phyloP scores from a whole-genome alignment of 768 basidiomycete species.

The Tephrocybe sp. region DNA sequence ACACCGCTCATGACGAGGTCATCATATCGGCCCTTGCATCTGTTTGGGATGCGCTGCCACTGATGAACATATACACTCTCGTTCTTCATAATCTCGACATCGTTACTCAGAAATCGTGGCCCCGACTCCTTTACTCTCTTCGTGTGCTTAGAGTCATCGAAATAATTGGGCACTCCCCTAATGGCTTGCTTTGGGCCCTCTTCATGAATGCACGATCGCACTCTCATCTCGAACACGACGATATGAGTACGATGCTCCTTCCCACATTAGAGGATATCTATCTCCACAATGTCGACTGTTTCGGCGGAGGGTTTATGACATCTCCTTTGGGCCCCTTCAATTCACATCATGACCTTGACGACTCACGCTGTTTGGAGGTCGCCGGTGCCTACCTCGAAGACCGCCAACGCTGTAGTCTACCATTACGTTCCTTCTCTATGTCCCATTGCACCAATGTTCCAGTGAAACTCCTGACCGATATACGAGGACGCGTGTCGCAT shows the following conservation, averaged over 20 bases:
- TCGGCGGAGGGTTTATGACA: slow-evolving; percentile 41
- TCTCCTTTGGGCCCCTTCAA: slow-evolving; percentile 28
- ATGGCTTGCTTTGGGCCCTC: slow-evolving; percentile 39
- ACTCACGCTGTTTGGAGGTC: slow-evolving; percentile 42
- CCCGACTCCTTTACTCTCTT: slow-evolving; percentile 27
- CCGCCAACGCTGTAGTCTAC: slow-evolving; percentile 26
- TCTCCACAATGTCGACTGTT: slow-evolving; percentile 37
- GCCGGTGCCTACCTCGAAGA: slow-evolving; percentile 30
- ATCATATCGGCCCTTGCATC: slow-evolving; percentile 29
- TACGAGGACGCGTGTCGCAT: slow-evolving; percentile 29
- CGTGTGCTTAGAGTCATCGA: slow-evolving; percentile 35
- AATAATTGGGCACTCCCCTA: slow-evolving; percentile 36
- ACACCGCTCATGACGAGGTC: slow-evolving; percentile 27
- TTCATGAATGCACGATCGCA: slow-evolving; percentile 34
- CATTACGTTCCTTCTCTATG: slow-evolving; percentile 35
- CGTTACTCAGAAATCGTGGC: slow-evolving; percentile 41
- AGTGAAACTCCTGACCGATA: slow-evolving; percentile 22
- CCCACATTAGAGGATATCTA: slow-evolving; percentile 37
- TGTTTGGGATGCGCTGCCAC: slow-evolving; percentile 33
- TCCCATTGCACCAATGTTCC: slow-evolving; percentile 31
- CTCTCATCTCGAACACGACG: slow-evolving; percentile 25
- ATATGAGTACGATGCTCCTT: slow-evolving; percentile 27
- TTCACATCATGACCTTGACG: slow-evolving; percentile 36
- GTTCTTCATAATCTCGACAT: slow-evolving; percentile 36
- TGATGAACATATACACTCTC: slow-evolving; percentile 31